A percentile compares a stretch with the other conserved stretches of the same genome.
These are phyloP conservation scores for Chaetothyriales sp. DNA, from an alignment of 2,329 filamentous ascomycete species.

Conservation along the genomic window DNA sequence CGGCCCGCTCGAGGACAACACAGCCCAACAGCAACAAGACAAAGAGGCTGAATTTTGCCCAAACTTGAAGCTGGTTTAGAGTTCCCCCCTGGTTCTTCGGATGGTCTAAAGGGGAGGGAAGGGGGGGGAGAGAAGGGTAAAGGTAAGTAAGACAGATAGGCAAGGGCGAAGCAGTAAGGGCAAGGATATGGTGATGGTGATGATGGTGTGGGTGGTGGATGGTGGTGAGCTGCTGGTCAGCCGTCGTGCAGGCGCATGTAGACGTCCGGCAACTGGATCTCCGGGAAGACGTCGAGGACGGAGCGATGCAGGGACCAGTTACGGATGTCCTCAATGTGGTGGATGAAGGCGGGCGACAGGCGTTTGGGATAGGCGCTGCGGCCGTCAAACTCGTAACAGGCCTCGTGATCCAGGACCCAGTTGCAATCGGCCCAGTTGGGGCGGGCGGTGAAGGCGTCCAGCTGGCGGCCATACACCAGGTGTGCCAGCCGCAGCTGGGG, in stretches of 20 bases:
- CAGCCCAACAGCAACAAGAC: too few relatives aligned
- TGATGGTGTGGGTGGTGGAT: too few relatives aligned
- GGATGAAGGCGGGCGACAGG: background rate
- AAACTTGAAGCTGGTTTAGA: too few relatives aligned
- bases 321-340: background rate
- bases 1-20: too few relatives aligned
- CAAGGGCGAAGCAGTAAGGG: too few relatives aligned
- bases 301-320: slow-evolving; percentile 1
- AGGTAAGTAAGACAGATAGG: too few relatives aligned
- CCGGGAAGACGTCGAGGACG: slow-evolving; percentile 1
- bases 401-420: slow-evolving; percentile 1
- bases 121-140: too few relatives aligned
- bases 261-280: background rate
- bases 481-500: slow-evolving; percentile 1
- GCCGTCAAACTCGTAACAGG: slow-evolving; percentile 1
- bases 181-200: too few relatives aligned
- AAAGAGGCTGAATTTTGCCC: too few relatives aligned
- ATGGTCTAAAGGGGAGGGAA: too few relatives aligned
- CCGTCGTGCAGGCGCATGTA: background rate
- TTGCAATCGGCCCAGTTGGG: slow-evolving; percentile 1
- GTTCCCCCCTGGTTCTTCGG: too few relatives aligned
- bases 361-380: background rate
- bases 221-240: background rate
- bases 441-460: background rate
- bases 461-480: slow-evolving; percentile 1